These are phyloP conservation scores for Cajanus cajan DNA, from an alignment of 306 rosid genomes.

Conservation along the genomic window DNA sequence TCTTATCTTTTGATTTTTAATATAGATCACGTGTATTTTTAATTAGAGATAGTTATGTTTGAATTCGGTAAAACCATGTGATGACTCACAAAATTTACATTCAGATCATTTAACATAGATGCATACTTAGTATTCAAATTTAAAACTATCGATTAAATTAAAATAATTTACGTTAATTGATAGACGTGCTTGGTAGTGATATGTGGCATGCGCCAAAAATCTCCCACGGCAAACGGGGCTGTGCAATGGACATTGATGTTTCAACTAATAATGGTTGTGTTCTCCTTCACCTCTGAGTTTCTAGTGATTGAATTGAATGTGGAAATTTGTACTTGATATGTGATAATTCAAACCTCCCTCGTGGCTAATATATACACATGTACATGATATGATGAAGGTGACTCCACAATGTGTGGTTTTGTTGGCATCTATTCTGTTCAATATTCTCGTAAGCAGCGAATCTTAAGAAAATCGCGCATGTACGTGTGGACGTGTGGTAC, in stretches of 20 bases:
- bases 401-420: conserved; percentile 20
- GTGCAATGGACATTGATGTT: conserved; percentile 34
- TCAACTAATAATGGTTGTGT: conserved; percentile 25
- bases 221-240: not conserved
- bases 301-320: not conserved
- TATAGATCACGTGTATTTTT: no score
- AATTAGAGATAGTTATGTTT: no score
- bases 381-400: not conserved
- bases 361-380: not conserved
- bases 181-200: not conserved
- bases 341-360: not conserved
- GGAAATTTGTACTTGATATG: not conserved
- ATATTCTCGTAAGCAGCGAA: not conserved
- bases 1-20: not conserved
- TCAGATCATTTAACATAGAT: no score
- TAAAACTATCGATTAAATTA: no score
- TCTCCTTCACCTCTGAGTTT: not conserved
- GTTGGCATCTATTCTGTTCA: not conserved
- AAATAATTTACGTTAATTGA: no score
- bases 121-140: no score
- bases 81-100: no score
- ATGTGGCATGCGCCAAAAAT: conserved; percentile 2
- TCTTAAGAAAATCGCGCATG: not conserved
- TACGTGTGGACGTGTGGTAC: not conserved
- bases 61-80: no score